A percentile compares a stretch with the other conserved stretches of the same genome.
These are phyloP conservation scores for Aspergillus sp. DNA, from an alignment of 2,329 filamentous ascomycete genomes.

Conservation along the genomic window DNA sequence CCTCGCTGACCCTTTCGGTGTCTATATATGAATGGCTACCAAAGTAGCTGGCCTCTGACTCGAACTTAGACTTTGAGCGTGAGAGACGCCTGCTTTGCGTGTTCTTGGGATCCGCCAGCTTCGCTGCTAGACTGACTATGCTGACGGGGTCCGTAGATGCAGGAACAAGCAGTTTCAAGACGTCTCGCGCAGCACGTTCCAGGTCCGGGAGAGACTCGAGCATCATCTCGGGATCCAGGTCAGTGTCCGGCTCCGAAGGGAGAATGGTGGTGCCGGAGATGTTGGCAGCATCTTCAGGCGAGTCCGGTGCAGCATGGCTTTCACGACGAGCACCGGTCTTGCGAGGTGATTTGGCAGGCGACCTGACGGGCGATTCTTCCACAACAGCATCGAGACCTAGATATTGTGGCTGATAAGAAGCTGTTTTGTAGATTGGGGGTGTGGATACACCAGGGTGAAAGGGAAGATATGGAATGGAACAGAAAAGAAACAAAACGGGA, in stretches of 20 bases:
- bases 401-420: not conserved
- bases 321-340: constrained; percentile 11
- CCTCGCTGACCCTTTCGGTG: constrained; percentile 25
- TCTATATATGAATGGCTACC: constrained; percentile 38
- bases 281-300: constrained; percentile 30
- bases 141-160: constrained; percentile 22
- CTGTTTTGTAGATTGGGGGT: not conserved
- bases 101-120: constrained; percentile 28
- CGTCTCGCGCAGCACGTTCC: constrained; percentile 29
- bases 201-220: constrained; percentile 42
- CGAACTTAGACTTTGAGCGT: constrained; percentile 24
- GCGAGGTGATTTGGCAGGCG: constrained; percentile 7
- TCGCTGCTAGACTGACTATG: constrained; percentile 29
- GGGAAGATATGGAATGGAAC: not conserved
- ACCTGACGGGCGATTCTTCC: constrained; percentile 19
- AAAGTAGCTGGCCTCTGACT: constrained; percentile 26
- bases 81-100: constrained; percentile 30
- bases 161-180: constrained; percentile 40
- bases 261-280: constrained; percentile 37
- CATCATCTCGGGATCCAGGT: constrained; percentile 37
- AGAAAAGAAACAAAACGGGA: not conserved
- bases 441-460: too few species aligned
- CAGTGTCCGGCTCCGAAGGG: constrained; percentile 27
- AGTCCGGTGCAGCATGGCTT: constrained; percentile 20
- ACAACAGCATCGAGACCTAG: constrained; percentile 17